Conservation (phyloP, 2,329 filamentous ascomycete genomes). For the Ophiosphaerella herpotricha region DNA sequence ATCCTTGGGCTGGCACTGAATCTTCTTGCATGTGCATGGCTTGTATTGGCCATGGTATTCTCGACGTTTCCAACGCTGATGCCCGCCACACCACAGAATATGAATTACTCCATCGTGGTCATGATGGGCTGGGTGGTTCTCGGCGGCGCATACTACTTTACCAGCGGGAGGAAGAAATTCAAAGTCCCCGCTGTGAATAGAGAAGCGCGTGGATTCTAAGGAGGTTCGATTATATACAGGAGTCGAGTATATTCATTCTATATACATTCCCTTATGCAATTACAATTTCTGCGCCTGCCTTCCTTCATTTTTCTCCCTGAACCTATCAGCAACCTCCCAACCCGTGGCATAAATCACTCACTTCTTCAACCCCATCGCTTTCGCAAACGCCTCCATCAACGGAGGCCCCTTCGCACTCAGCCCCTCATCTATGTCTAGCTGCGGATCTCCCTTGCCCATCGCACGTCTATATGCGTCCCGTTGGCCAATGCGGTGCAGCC, state of each 20-base stretch:
- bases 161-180: slow-evolving; percentile 29
- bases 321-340: slow-evolving; percentile 6
- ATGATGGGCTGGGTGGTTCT: slow-evolving; percentile 48
- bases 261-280: neutral
- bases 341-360: slow-evolving; percentile 9
- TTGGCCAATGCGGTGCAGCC: slow-evolving; percentile 32
- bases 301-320: neutral
- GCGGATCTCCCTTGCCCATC: slow-evolving; percentile 63
- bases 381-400: slow-evolving; percentile 21
- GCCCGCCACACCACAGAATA: slow-evolving; percentile 50
- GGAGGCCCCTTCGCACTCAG: slow-evolving; percentile 35
- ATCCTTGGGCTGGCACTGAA: slow-evolving; percentile 46
- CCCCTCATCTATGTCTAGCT: slow-evolving; percentile 40
- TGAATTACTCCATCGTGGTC: slow-evolving; percentile 56
- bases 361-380: slow-evolving; percentile 29
- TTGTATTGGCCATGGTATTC: slow-evolving; percentile 52
- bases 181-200: slow-evolving; percentile 26
- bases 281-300: slow-evolving; percentile 3
- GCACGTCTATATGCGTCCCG: slow-evolving; percentile 46
- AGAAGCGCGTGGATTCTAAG: slow-evolving; percentile 17
- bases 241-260: neutral
- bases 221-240: neutral
- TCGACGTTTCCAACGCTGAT: slow-evolving; percentile 51
- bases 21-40: slow-evolving; percentile 50
- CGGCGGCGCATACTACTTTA: slow-evolving; percentile 44